Base-by-base conservation (phyloP, 2,329 filamentous ascomycete species). In the Calonectria hongkongensis region DNA sequence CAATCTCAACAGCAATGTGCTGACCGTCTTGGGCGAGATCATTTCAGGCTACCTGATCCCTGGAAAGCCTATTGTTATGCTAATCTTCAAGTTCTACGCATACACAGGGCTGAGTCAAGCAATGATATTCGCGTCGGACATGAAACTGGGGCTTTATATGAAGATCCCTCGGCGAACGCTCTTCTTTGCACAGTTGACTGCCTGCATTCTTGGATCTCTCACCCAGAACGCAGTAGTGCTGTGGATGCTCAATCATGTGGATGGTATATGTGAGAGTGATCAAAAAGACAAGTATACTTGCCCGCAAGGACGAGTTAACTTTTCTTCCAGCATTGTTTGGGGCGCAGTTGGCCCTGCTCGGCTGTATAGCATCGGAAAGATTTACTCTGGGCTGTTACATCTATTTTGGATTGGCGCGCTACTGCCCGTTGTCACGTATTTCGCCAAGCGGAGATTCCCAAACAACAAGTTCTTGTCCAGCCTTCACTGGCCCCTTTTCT, bases 81-180 rank as follows among this genome's bases (percentile, higher is more conserved):
- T 78, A 25, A 71, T 78, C 4, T 78, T 78, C 74, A 78, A 78
- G 48, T 72, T 75, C 0, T 78, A 76, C 30, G 73, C 67, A 10
- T 76, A 69, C 63, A 75, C 66, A 3, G 73, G 51, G 7, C 41
- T 80, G n/a, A 83, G 83, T 27, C 86, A 87, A 65, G 86, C 83
- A 0, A 80, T 88, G 16, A 85, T 84, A 69, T 88, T 88, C 68
- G 82, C 84, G 0, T 82, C 84, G 51, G 87, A 89, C 73, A 83
- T 88, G 84, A 89, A 89, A 75, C 78, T 89, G 16, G 87, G 82
- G 1, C 85, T 87, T 63, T 88, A 88, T 77, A 80, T 89, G 66
- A 88, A 89, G 74, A 85, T 89, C 30, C 85, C 87, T 0, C 85
- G 84, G 0, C 82, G 84, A 4, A 87, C 85, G 0, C 79, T 86